Percentiles rank a stretch among this genome's conserved stretches.
Conservation (phyloP, 768 basidiomycete species). For the Dentipellis fragilis region DNA sequence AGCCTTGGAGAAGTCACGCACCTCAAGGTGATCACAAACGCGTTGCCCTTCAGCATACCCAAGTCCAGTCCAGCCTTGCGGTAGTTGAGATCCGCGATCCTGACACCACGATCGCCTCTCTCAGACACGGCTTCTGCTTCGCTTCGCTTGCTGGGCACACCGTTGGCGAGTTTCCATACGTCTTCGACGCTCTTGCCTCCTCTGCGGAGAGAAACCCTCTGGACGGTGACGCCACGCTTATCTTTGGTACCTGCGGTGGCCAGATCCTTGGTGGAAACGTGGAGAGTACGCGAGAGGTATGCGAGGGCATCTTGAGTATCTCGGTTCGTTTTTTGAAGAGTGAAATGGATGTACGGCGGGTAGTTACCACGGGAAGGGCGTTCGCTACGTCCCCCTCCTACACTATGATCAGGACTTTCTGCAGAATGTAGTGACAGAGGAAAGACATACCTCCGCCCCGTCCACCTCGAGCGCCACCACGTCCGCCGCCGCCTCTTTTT, state of each 20-base stretch:
- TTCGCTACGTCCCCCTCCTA: constrained; percentile 23
- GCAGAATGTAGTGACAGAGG: no score
- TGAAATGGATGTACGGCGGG: constrained; percentile 92
- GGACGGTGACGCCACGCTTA: constrained; percentile 93
- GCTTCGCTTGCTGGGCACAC: constrained; percentile 46
- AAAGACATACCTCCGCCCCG: constrained; percentile 11
- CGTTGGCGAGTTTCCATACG: constrained; percentile 78
- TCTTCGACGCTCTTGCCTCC: constrained; percentile 71
- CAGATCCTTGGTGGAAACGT: constrained; percentile 70
- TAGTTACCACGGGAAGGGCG: constrained; percentile 51
- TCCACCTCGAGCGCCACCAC: constrained; percentile 37
- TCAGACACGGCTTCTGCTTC: constrained; percentile 48
- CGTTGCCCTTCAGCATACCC: constrained; percentile 95
- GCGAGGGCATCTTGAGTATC: constrained; percentile 92
- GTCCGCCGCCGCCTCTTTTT: constrained; percentile 36
- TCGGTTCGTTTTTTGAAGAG: constrained; percentile 92
- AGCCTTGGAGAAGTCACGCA: constrained; percentile 24
- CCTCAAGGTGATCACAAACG: constrained; percentile 91
- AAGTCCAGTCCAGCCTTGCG: constrained; percentile 75
- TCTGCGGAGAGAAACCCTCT: constrained; percentile 76
- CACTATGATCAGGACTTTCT: not conserved
- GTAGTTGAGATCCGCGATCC: constrained; percentile 85
- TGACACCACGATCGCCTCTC: constrained; percentile 82
- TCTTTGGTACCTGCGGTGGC: constrained; percentile 95
- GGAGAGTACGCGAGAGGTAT: constrained; percentile 69